These are phyloP conservation scores for Hymenoscyphus salicellus DNA, from an alignment of 2,329 filamentous ascomycete species.

Conservation along the genomic window DNA sequence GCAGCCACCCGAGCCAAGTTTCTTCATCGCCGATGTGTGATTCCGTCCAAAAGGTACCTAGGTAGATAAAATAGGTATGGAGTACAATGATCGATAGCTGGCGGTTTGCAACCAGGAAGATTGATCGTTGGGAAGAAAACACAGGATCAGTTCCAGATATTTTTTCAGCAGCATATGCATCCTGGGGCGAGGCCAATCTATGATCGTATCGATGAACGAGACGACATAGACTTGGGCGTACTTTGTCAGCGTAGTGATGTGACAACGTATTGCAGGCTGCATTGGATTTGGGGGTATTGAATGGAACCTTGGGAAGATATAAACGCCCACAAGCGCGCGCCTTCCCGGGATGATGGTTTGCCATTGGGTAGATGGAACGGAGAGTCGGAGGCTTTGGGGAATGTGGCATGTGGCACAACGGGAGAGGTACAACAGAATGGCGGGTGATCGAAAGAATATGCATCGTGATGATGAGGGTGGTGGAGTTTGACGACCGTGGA, in stretches of 20 bases:
- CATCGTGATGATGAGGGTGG: neutral
- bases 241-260: conserved; percentile 1
- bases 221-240: neutral
- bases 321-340: conserved; percentile 11
- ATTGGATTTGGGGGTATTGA: neutral
- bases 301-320: conserved; percentile 3
- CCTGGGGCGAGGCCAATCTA: neutral
- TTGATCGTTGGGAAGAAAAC: conserved; percentile 3
- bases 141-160: conserved; percentile 7
- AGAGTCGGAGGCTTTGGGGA: neutral
- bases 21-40: neutral
- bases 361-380: neutral
- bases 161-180: neutral
- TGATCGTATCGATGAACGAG: neutral
- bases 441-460: neutral
- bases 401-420: neutral
- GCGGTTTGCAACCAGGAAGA: neutral
- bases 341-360: neutral
- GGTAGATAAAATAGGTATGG: neutral
- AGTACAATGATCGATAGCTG: neutral
- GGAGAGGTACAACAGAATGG: neutral
- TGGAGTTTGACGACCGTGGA: neutral
- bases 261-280: conserved; percentile 1
- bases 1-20: conserved; percentile 3
- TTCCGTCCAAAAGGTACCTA: neutral